Base-by-base conservation (phyloP, 495 filamentous ascomycete genomes). In the Penicillium lividum region DNA sequence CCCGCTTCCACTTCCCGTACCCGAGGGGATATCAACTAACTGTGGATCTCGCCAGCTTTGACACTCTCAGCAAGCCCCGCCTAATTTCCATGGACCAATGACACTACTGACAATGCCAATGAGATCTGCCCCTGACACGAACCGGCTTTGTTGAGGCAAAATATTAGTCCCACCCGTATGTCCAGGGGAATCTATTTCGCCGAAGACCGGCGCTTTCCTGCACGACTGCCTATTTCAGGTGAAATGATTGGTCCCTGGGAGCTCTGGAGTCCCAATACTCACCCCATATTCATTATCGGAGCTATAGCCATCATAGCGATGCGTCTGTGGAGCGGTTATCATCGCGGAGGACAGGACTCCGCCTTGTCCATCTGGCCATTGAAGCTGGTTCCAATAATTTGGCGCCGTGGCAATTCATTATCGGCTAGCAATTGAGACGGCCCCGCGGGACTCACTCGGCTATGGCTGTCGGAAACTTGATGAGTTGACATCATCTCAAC, bases 191-290 rank as follows among this genome's bases (percentile, higher is more conserved):
- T 0, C 10, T 9, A 52, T 58, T 60, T 28, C 53, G 59, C 63
- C 63, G 63, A 63, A 33, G 51, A 66, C 63, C 63, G 63, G 63
- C 60, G 29, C 30, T 60, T 54, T 28, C 2, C 6, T 25, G 44
- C 22, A 27, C 22, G 18, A 47, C 28, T 28, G 44, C 4, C 11
- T 28, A 6, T 27, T 47, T 29, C 27, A 15, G 44, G 11, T 27
- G 3, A 4, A 27, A 4, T 28, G 22, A 47, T 47, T 47, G 44
- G 44, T 15, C 44, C 44, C 5, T 40, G 27, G 25, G 1, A 47
- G 38, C 13, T 40, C 6, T 40, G 15, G 15, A 40, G 38, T 15
- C 13, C 38, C 38, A 15, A 5, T 27, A 3, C 18, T 46, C 25
- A 11, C 43, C 46, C 28, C 27, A 31, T 13, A 16, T 31, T 28